These are phyloP conservation scores for Isabelozyma rhagii DNA, from an alignment of 805 yeast genomes.

Conservation along the genomic window DNA sequence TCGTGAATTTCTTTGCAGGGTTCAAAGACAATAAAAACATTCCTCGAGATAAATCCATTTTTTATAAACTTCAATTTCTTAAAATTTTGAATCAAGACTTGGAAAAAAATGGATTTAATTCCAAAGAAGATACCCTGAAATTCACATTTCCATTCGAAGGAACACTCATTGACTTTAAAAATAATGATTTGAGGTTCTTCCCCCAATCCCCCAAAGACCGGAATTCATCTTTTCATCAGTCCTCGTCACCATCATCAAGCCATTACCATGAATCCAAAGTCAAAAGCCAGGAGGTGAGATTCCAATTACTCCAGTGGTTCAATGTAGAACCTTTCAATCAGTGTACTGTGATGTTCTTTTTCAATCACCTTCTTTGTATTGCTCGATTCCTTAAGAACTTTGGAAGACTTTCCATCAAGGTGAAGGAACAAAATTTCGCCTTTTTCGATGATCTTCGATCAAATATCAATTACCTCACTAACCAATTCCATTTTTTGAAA, in stretches of 20 bases:
- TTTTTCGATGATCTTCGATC: not conserved
- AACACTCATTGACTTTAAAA: slow-evolving; percentile 30
- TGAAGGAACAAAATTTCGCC: slow-evolving; percentile 3
- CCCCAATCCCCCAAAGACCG: slow-evolving; percentile 3
- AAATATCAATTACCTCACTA: not conserved
- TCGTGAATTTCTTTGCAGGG: slow-evolving; percentile 9
- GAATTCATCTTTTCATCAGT: not conserved
- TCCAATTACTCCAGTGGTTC: slow-evolving; percentile 38
- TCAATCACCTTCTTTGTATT: slow-evolving; percentile 17
- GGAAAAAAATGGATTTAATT: not conserved
- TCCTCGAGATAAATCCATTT: slow-evolving; percentile 1
- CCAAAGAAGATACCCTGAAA: not conserved
- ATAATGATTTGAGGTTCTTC: slow-evolving; percentile 32
- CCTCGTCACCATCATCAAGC: slow-evolving; percentile 1
- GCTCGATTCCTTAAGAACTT: slow-evolving; percentile 11
- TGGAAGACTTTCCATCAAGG: slow-evolving; percentile 4
- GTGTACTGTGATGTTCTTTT: slow-evolving; percentile 16
- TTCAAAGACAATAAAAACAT: slow-evolving; percentile 2
- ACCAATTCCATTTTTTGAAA: no score
- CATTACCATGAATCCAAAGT: slow-evolving; percentile 1
- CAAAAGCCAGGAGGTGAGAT: slow-evolving; percentile 8
- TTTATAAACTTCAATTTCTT: not conserved
- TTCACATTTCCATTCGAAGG: slow-evolving; percentile 22
- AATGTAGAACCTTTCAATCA: slow-evolving; percentile 31
- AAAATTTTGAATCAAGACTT: not conserved